Evolutionary conservation across 2,329 filamentous ascomycete species (phyloP).

Genomic region (Leptosphaerulina australis): DNA sequence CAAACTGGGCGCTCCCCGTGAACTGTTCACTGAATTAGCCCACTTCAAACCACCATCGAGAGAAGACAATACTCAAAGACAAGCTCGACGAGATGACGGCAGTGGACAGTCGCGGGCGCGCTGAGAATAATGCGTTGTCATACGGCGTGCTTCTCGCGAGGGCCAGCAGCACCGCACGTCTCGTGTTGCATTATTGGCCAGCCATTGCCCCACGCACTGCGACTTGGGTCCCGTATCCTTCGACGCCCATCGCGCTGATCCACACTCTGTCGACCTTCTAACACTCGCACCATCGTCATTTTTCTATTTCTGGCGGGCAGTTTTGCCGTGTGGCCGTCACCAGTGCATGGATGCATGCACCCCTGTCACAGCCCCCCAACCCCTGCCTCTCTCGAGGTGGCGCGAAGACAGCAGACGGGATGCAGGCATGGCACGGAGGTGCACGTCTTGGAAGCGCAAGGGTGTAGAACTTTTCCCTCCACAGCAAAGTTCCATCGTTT

Average conservation of each 20-base stretch:
- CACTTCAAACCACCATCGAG: not conserved
- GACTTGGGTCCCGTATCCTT: slow-evolving; percentile 28
- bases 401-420: slow-evolving; percentile 32
- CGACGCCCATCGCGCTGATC: slow-evolving; percentile 29
- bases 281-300: slow-evolving; percentile 31
- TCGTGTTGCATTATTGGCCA: slow-evolving; percentile 23
- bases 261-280: slow-evolving; percentile 30
- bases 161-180: slow-evolving; percentile 19
- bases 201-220: slow-evolving; percentile 16
- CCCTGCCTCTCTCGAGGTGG: slow-evolving; percentile 27
- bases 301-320: slow-evolving; percentile 39
- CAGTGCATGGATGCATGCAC: slow-evolving; percentile 18
- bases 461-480: slow-evolving; percentile 23
- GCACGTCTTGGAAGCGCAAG: slow-evolving; percentile 25
- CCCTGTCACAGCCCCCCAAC: slow-evolving; percentile 17
- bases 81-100: not conserved
- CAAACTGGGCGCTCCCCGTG: not conserved
- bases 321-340: slow-evolving; percentile 34
- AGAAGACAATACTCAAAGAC: not conserved
- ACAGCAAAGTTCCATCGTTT: slow-evolving; percentile 34
- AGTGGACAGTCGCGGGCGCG: slow-evolving; percentile 1
- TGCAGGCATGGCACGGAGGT: slow-evolving; percentile 31
- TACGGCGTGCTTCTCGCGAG: slow-evolving; percentile 7
- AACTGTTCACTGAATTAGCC: not conserved
- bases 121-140: slow-evolving; percentile 17